Base-by-base conservation (phyloP, 257 asterid species). In the Ilex aquifolium region DNA sequence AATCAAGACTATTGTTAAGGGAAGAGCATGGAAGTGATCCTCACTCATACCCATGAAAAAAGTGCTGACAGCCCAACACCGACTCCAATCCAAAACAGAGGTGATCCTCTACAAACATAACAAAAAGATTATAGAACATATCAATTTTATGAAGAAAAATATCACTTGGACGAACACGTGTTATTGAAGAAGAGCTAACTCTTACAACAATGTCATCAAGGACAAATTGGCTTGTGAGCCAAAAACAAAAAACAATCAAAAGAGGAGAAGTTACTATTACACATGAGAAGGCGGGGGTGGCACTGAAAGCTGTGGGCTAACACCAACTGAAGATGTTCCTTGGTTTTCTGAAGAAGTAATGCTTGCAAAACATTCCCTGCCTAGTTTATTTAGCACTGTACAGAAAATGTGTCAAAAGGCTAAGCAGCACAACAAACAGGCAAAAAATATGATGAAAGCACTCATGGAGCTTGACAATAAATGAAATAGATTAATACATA, bases 31-130 rank as follows among this genome's bases (percentile, higher is more conserved):
- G 54, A 58, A 68, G 32, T 48, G 17, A 61, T 65, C 57, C 29
- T 44, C 61, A 57, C 65, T 62, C 93, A 72, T 68, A 92, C 99
- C 95, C 88, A 89, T 50, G 99, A 77, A 62, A 92, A 92, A 72
- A 92, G 80, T 56, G 97, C 99, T 10, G 97, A 87, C 56, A 89
- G 73, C 69, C 87, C 96, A 53, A 92, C 99, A 76, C 99, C 99
- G 67, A 92, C 82, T 60, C 97, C 99, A 71, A 92, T 76, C 99
- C 99, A 92, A 72, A 89, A 89, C 57, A 92, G 87, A 69, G 99
- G 99, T 6, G 97, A 87, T 31, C 99, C 96, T 69, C 97, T 89
- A 65, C 56, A 9, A 21, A 60, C 71, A 57, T 54, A 13, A 57
- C 17, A 13, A 14, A 44, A 63, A 56, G 27, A 55, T n/a, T 32